Base-by-base conservation (phyloP, 306 rosid genomes). In the Neltuma alba region DNA sequence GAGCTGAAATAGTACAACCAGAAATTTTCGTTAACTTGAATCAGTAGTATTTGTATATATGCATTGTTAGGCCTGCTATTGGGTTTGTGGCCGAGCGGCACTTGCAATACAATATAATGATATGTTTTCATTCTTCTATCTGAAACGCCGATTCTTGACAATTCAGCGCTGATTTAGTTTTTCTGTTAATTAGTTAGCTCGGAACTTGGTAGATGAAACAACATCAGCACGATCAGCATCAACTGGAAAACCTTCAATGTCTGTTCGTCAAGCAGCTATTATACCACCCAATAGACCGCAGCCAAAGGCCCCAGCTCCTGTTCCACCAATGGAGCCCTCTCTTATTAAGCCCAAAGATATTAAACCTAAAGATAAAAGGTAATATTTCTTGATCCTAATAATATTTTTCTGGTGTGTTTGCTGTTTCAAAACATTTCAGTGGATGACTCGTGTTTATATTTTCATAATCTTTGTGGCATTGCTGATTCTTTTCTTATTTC, bases 311-410 rank as follows among this genome's bases (percentile, higher is more conserved):
- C 91, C 89, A 13, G 81, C 86, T 65, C 83, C 91, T 10, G 30
- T 87, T 86, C 98, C 90, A 5, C 86, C 90, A 18, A 42, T 84
- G 60, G 98, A 92, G 64, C 83, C 92, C 76, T 89, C 90, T 68
- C 41, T 76, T 67, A 87, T 25, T 76, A 83, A 83, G 55, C 83
- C 80, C 65, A 89, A 82, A 68, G 52, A 45, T 48, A 48, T 30
- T 79, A 83, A 83, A 52, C 81, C 79, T 60, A 89, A 81, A 68
- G 92, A 86, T 47, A 91, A 83, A 79, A 85, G 95, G 97, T 92
- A 36, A 80, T 31, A 16, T 31, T 10, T 77, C 67, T 9, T 41
- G 33, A 16, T 55, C 21, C 33, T 78, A 28, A 16, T 67, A 16
- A 72, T 72, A 18, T 34, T 14, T 34, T 50, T 72, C 38, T 52